Conservation (phyloP, 805 yeast genomes). For the Scheffersomyces coipomensis region DNA sequence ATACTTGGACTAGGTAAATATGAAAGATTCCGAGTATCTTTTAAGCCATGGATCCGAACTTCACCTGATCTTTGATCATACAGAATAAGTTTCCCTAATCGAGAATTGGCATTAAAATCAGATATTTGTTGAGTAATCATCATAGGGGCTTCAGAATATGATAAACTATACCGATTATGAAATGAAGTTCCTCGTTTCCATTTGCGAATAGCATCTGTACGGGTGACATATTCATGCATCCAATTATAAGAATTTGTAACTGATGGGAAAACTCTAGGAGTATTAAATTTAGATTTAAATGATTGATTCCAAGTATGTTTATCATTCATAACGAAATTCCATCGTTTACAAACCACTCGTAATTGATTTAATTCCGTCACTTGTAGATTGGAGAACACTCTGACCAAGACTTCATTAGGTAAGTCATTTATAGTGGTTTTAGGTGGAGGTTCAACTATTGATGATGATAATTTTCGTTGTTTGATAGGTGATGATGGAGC, state of each 20-base stretch:
- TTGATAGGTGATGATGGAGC: not conserved
- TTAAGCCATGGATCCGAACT: conserved; percentile 27
- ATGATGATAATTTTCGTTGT: not conserved
- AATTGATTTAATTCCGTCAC: conserved; percentile 39
- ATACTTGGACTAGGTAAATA: conserved; percentile 33
- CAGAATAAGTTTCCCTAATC: conserved; percentile 19
- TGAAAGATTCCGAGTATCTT: conserved; percentile 36
- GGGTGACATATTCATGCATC: conserved; percentile 44
- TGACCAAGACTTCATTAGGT: conserved; percentile 48
- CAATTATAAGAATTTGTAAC: conserved; percentile 44
- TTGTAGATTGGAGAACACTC: conserved; percentile 46
- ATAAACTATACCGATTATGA: conserved; percentile 25
- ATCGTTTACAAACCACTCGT: conserved; percentile 46
- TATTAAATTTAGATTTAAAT: conserved; percentile 38
- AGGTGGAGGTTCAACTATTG: not conserved
- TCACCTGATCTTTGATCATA: conserved; percentile 27
- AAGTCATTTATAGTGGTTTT: conserved; percentile 27
- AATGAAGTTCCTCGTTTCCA: conserved; percentile 38
- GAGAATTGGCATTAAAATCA: conserved; percentile 21
- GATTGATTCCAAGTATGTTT: conserved; percentile 48
- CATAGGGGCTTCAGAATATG: conserved; percentile 24
- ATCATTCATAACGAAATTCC: conserved; percentile 47
- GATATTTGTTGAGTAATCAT: conserved; percentile 18
- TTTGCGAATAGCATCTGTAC: conserved; percentile 31
- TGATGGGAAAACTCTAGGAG: conserved; percentile 39